Evolutionary conservation across 208 protist genomes (phyloP).

Genomic region (Phytomonas sp.): DNA sequence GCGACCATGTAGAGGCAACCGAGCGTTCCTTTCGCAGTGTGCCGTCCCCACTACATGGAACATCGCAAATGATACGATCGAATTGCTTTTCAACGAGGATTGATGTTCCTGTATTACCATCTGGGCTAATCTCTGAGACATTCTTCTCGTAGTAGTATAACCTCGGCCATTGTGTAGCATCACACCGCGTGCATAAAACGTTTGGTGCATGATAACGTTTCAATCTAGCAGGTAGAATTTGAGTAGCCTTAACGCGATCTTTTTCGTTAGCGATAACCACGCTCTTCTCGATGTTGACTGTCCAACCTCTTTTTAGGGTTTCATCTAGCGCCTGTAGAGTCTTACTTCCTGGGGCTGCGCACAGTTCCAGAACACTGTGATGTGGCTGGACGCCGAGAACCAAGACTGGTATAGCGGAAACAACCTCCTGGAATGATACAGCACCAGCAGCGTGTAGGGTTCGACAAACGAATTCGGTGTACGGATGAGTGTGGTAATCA

Average conservation of each 20-base stretch:
- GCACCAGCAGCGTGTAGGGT: slow-evolving; percentile 75
- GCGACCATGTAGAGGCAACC: slow-evolving; percentile 78
- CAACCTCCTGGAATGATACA: slow-evolving; percentile 86
- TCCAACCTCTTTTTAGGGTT: slow-evolving; percentile 56
- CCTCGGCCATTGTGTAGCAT: slow-evolving; percentile 82
- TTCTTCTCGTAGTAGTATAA: slow-evolving; percentile 33
- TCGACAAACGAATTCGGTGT: slow-evolving; percentile 68
- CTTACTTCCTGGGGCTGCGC: slow-evolving; percentile 89
- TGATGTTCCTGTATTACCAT: neutral
- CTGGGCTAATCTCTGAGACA: neutral
- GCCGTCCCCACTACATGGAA: slow-evolving; percentile 94
- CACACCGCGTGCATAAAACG: slow-evolving; percentile 73
- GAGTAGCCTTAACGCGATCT: slow-evolving; percentile 88
- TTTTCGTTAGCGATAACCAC: slow-evolving; percentile 87
- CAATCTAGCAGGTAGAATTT: slow-evolving; percentile 82
- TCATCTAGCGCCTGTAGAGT: slow-evolving; percentile 82
- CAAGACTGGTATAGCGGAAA: slow-evolving; percentile 75
- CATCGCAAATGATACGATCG: slow-evolving; percentile 92
- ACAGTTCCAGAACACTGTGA: slow-evolving; percentile 84
- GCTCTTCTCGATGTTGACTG: slow-evolving; percentile 24
- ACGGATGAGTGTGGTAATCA: slow-evolving; percentile 63
- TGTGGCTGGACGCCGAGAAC: slow-evolving; percentile 69
- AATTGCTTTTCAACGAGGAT: slow-evolving; percentile 36
- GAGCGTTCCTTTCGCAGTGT: slow-evolving; percentile 90
- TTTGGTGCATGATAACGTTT: slow-evolving; percentile 88